A percentile compares a stretch with the other conserved stretches of the same genome.
phyloP scores from a whole-genome alignment of 179 eudicot genomes.

The Corrigiola litoralis region DNA sequence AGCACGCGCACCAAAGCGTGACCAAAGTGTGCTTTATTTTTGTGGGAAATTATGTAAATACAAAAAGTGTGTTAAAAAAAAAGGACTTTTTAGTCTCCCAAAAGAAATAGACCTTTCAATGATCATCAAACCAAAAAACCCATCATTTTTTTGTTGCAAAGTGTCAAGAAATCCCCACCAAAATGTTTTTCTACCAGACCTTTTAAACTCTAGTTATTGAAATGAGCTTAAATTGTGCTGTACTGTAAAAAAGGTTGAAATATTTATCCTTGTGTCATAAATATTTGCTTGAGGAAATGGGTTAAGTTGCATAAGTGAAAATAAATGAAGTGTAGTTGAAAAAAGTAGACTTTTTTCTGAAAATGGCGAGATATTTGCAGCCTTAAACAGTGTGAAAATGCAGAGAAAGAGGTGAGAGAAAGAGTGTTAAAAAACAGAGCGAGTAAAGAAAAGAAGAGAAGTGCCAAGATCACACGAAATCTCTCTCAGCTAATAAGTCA shows the following conservation, averaged over 20 bases:
- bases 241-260: background rate
- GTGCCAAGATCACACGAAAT: slow-evolving; percentile 51
- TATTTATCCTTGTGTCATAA: background rate
- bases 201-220: too few species aligned
- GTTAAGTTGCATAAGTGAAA: slow-evolving; percentile 8
- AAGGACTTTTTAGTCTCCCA: slow-evolving; percentile 13
- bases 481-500: slow-evolving; percentile 9
- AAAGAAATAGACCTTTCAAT: slow-evolving; percentile 80
- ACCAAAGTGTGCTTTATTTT: slow-evolving; percentile 16
- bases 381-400: slow-evolving; percentile 26
- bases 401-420: background rate
- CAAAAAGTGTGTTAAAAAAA: slow-evolving; percentile 26
- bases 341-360: slow-evolving; percentile 14
- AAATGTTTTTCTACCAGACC: too few species aligned
- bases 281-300: background rate
- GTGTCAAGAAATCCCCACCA: slow-evolving; percentile 8
- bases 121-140: slow-evolving; percentile 24
- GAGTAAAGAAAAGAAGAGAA: slow-evolving; percentile 15
- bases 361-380: slow-evolving; percentile 42
- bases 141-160: slow-evolving; percentile 22
- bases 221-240: too few species aligned
- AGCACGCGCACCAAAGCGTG: slow-evolving; percentile 97
- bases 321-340: slow-evolving; percentile 11
- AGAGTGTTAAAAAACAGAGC: slow-evolving; percentile 8
- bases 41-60: slow-evolving; percentile 22